phyloP scores from a whole-genome alignment of 2,329 filamentous ascomycete genomes.

The Diaporthe helianthi region DNA sequence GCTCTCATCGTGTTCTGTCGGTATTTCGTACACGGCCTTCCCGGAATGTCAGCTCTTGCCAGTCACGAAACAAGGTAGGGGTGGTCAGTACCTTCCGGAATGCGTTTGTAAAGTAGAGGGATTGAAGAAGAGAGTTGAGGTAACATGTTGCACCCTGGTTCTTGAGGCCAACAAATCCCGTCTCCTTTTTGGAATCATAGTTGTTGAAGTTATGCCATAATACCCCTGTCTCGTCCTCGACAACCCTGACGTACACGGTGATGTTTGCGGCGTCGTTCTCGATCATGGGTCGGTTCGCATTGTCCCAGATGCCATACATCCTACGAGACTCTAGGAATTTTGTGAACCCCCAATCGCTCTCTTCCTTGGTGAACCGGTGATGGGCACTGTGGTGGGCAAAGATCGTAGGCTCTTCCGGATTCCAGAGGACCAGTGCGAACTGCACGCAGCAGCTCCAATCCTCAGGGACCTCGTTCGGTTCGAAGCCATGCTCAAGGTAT shows the following conservation, averaged over 20 bases:
- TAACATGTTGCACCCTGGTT: slow-evolving; percentile 96
- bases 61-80: slow-evolving; percentile 27
- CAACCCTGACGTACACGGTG: slow-evolving; percentile 81
- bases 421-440: slow-evolving; percentile 93
- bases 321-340: slow-evolving; percentile 87
- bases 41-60: slow-evolving; percentile 29
- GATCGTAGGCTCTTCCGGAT: slow-evolving; percentile 88
- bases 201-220: slow-evolving; percentile 91
- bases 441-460: slow-evolving; percentile 98
- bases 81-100: slow-evolving; percentile 78
- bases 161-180: slow-evolving; percentile 93
- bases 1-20: slow-evolving; percentile 83
- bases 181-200: slow-evolving; percentile 99
- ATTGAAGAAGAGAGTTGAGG: slow-evolving; percentile 83
- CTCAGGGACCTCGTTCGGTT: slow-evolving; percentile 76
- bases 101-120: slow-evolving; percentile 85
- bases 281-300: slow-evolving; percentile 71
- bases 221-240: slow-evolving; percentile 88
- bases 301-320: slow-evolving; percentile 84
- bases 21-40: slow-evolving; percentile 95
- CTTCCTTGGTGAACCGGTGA: slow-evolving; percentile 94
- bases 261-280: slow-evolving; percentile 81
- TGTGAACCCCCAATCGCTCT: slow-evolving; percentile 99
- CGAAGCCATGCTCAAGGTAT: slow-evolving; percentile 94
- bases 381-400: slow-evolving; percentile 84